Evolutionary conservation across 2,329 filamentous ascomycete species (phyloP), one percentile per base, ranked within the genome.

Genomic region (Parastagonospora nodorum): DNA sequence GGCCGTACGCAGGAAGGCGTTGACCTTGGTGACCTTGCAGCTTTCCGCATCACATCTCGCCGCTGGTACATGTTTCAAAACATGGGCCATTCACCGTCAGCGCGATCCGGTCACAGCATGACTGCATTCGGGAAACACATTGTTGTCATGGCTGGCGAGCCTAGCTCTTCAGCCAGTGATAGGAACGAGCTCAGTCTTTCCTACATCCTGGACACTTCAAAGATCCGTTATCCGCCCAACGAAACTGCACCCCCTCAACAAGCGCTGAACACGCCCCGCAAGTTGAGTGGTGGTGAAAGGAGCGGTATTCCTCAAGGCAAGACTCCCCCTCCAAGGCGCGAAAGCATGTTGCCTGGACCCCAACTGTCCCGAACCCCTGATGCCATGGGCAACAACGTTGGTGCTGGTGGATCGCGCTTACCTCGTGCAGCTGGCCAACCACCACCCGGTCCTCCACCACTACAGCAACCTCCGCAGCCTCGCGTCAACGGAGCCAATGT

Each of bases 61-160:
- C 85, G 94, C 52, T 99, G 94, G 94, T 99, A 97, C 73, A 99
- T 94, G 31, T 99, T 99, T 75, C 94, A 99, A 69, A 99, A 99
- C 69, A 99, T 99, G 94, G 94, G 94, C 0, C 92, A 92, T 2
- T 95, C 92, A 1, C 94, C 94, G 0, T 97, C 92, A 2, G 87
- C 94, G 29, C 84, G 94, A 53, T 97, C 93, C 12, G 94, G 94
- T 1, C 94, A 99, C 73, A 97, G 92, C 73, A 97, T 99, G 94
- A 97, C 94, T 2, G 87, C 92, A 2, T 90, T 93, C 56, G 91
- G 90, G 28, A 97, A 96, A 73, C 89, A 92, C 52, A 88, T 99
- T 56, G 88, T 97, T 41, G 90, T 97, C 35, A 81, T 97, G 29
- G 95, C 90, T 32, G 94, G 94, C 58, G 95, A 99, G 74, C 94